Conservation (phyloP, 1,284 basidiomycete genomes). For the Hemileia vastatrix region DNA sequence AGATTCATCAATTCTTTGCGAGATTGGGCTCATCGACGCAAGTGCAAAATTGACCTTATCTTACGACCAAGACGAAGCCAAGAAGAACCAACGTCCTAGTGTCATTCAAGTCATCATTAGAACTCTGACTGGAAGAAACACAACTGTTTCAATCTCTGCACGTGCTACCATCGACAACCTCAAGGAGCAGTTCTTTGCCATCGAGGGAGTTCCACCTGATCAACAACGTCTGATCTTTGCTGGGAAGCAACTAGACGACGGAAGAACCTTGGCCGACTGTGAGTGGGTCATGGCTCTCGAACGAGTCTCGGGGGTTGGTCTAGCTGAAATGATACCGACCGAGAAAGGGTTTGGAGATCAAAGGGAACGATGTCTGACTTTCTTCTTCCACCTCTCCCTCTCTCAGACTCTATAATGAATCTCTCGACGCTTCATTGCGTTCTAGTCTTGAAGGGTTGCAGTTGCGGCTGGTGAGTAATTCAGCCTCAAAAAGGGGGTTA, state of each 20-base stretch:
- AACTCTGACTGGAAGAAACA: slow-evolving; percentile 42
- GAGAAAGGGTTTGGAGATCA: no score
- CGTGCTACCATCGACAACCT: slow-evolving; percentile 41
- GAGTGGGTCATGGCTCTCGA: neutral
- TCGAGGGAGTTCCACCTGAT: slow-evolving; percentile 42
- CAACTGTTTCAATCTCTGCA: slow-evolving; percentile 40
- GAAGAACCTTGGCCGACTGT: slow-evolving; percentile 47
- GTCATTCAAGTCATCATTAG: slow-evolving; percentile 36
- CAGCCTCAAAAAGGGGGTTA: no score
- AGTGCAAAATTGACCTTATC: neutral
- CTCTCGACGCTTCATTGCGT: no score
- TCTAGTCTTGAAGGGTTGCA: no score
- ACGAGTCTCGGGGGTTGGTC: no score
- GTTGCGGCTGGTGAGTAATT: no score
- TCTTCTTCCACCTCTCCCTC: no score
- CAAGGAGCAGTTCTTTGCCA: slow-evolving; percentile 40
- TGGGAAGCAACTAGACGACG: slow-evolving; percentile 48
- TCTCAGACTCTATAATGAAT: no score
- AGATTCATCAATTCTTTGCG: neutral
- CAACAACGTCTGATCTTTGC: no score
- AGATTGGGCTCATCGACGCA: neutral
- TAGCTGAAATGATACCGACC: no score
- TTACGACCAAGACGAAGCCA: neutral
- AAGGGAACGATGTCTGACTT: no score
- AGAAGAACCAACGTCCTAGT: neutral